Percentiles rank a stretch among this genome's conserved stretches.
phyloP scores from a whole-genome alignment of 129 eudicot species.

The Daucus carota region DNA sequence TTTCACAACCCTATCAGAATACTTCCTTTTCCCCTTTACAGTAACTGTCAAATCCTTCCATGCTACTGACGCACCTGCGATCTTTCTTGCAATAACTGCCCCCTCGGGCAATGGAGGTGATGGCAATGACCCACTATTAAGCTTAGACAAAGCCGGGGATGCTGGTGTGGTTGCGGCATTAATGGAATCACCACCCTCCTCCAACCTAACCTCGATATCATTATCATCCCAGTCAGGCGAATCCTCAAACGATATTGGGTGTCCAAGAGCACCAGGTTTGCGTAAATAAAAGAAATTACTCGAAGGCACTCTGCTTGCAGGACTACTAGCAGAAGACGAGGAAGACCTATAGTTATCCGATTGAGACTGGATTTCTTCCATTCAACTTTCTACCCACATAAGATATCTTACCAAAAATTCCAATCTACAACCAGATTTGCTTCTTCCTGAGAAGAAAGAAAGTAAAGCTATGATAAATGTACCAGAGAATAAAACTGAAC shows the following conservation, averaged over 20 bases:
- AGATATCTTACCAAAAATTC: background rate
- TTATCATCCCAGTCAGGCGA: conserved; percentile 88
- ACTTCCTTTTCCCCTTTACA: conserved; percentile 79
- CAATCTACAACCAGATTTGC: background rate
- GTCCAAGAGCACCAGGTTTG: conserved; percentile 73
- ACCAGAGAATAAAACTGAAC: background rate
- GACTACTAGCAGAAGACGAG: conserved; percentile 87
- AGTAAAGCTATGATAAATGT: background rate
- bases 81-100: conserved; percentile 44
- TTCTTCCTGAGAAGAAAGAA: conserved; percentile 1
- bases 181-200: conserved; percentile 55
- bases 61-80: conserved; percentile 63
- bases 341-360: conserved; percentile 83
- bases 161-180: conserved; percentile 52
- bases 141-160: conserved; percentile 73
- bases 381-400: conserved; percentile 12
- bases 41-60: conserved; percentile 83
- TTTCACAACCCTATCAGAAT: conserved; percentile 76
- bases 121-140: conserved; percentile 60
- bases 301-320: conserved; percentile 73
- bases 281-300: conserved; percentile 77
- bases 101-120: conserved; percentile 66
- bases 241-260: conserved; percentile 82
- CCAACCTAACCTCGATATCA: conserved; percentile 65
- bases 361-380: conserved; percentile 94